Evolutionary conservation across 768 basidiomycete genomes (phyloP).

Genomic region (Podaxis sp.): DNA sequence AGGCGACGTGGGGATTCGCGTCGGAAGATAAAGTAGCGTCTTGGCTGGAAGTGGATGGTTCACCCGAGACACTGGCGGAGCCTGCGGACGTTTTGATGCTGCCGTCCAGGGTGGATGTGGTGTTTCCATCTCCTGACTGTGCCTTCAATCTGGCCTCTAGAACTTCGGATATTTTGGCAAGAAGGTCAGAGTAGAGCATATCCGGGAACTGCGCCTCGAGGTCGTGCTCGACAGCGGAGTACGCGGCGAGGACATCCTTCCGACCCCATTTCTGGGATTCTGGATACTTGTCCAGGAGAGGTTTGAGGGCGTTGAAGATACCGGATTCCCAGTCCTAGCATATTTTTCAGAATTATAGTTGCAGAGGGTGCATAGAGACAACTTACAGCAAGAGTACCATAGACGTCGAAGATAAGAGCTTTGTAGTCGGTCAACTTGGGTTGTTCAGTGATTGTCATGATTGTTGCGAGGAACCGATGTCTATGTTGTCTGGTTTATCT

Average conservation of each 20-base stretch:
- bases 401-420: conserved; percentile 72
- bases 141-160: conserved; percentile 35
- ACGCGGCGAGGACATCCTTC: conserved; percentile 51
- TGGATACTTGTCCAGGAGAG: conserved; percentile 44
- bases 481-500: neutral
- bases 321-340: conserved; percentile 72
- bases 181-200: conserved; percentile 59
- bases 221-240: conserved; percentile 49
- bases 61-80: conserved; percentile 13
- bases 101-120: conserved; percentile 20
- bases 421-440: conserved; percentile 42
- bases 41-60: conserved; percentile 18
- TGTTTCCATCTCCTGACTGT: conserved; percentile 21
- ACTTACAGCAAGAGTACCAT: conserved; percentile 66
- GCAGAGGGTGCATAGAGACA: neutral
- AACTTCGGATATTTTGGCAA: conserved; percentile 45
- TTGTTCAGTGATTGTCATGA: neutral
- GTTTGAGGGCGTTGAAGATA: conserved; percentile 52
- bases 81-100: conserved; percentile 11
- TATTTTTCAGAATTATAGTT: neutral
- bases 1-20: conserved; percentile 38
- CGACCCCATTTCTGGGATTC: conserved; percentile 43
- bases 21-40: conserved; percentile 6
- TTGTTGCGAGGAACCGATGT: neutral
- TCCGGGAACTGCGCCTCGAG: conserved; percentile 57